Percentiles rank a stretch among this genome's conserved stretches.
Conservation (phyloP, 2,329 filamentous ascomycete genomes). For the Colletotrichum costaricense region DNA sequence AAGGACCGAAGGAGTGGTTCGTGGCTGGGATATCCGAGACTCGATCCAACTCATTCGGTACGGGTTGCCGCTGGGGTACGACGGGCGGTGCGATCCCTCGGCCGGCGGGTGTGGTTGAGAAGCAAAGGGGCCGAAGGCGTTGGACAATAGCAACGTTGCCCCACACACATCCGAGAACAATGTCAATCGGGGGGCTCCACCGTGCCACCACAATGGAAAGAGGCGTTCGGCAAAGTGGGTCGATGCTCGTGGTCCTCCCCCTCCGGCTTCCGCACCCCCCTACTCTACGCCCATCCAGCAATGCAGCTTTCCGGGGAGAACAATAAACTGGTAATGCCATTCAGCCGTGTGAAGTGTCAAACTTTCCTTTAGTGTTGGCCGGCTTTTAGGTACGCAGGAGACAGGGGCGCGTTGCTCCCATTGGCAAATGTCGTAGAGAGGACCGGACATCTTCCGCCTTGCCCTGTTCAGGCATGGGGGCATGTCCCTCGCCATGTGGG, state of each 20-base stretch:
- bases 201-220: conserved; percentile 20
- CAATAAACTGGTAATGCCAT: neutral
- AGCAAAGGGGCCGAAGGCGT: neutral
- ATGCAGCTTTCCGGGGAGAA: conserved; percentile 8
- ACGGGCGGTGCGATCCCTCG: neutral
- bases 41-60: neutral
- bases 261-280: neutral
- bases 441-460: neutral
- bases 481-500: neutral
- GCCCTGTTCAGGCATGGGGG: neutral
- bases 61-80: neutral
- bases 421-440: neutral
- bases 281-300: neutral
- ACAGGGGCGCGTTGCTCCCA: neutral
- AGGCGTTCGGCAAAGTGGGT: conserved; percentile 13
- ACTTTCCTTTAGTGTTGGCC: neutral
- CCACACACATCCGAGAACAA: conserved; percentile 30
- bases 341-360: neutral
- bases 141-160: conserved; percentile 9
- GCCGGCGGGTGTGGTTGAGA: neutral
- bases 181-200: neutral
- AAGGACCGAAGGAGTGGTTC: conserved; percentile 2
- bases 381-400: neutral
- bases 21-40: neutral
- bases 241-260: neutral